phyloP scores from a whole-genome alignment of 495 filamentous ascomycete species.

The Daldinia caldariorum region DNA sequence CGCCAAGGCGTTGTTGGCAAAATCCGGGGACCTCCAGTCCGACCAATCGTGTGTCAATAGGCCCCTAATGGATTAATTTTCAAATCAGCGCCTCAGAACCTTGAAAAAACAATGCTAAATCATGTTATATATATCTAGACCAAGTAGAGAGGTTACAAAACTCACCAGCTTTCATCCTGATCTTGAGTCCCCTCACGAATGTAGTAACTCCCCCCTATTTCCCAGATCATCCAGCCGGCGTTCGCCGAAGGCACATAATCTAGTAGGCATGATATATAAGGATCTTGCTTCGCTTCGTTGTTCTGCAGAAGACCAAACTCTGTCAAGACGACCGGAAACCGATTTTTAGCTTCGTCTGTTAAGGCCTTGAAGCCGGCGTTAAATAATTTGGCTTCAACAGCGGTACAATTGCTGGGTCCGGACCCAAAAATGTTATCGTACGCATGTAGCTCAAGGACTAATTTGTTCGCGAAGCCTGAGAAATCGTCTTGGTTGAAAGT shows the following conservation, averaged over 20 bases:
- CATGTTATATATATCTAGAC: too few relatives aligned
- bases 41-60: slow-evolving; percentile 55
- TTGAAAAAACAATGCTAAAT: background rate
- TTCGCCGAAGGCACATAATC: slow-evolving; percentile 57
- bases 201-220: slow-evolving; percentile 66
- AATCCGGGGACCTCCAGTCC: slow-evolving; percentile 51
- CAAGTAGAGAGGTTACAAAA: background rate
- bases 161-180: slow-evolving; percentile 60
- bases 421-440: slow-evolving; percentile 60
- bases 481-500: slow-evolving; percentile 59
- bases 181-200: slow-evolving; percentile 59
- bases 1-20: slow-evolving; percentile 46
- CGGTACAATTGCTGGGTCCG: slow-evolving; percentile 56
- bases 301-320: slow-evolving; percentile 61
- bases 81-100: background rate
- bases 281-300: slow-evolving; percentile 49
- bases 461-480: slow-evolving; percentile 54
- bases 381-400: slow-evolving; percentile 58
- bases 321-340: slow-evolving; percentile 59
- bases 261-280: slow-evolving; percentile 60
- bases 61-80: slow-evolving; percentile 42
- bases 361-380: slow-evolving; percentile 66
- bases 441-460: slow-evolving; percentile 70
- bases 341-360: slow-evolving; percentile 56
- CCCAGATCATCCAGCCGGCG: slow-evolving; percentile 67